Base-by-base conservation (phyloP, 2,329 filamentous ascomycete species). In the Graphilbum fragrans region DNA sequence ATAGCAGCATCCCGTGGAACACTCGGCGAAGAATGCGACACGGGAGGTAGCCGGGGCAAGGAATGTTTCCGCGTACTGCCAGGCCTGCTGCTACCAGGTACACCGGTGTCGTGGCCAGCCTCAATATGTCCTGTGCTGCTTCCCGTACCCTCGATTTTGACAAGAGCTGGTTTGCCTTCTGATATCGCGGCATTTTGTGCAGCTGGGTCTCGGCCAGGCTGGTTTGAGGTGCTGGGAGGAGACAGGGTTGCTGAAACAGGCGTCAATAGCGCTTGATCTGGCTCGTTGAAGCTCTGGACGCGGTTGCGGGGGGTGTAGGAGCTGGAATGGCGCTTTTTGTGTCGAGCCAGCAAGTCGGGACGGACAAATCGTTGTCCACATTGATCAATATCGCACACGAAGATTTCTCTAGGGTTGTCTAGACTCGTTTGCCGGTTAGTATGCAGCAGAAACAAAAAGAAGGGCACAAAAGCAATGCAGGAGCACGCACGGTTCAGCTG, bases 401-500 rank as follows among this genome's bases (percentile, higher is more conserved):
- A 88, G 49, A 88, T 86, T 54, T 85, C 80, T 60, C 85, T 86
- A 23, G 84, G 83, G 35, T 77, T 77, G 61, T 92, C 83, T 86
- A 43, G 41, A 39, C 36, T 2, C 6, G 14, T n/a, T n/a, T n/a
- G n/a, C n/a, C n/a, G 21, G 20, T 16, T 18, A 21, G 37, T 29
- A 11, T 33, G 41, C 14, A 48, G 41, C 50, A 41, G 53, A 47
- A 46, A 44, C 45, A 44, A 37, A 47, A 44, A 47, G 48, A 44
- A 38, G 42, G 38, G n/a, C 23, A 18, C 27, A 38, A 38, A 43
- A 35, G 8, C 25, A 42, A 35, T 41, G 38, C 33, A 23, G 37
- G 35, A 37, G 39, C 32, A 41, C 42, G 31, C 37, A 87, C 83
- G 84, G 56, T 90, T 90, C 54, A 90, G 58, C 62, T 88, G 82